These are phyloP conservation scores for Eimeria praecox DNA, from an alignment of 169 alveolate genomes.

Conservation along the genomic window DNA sequence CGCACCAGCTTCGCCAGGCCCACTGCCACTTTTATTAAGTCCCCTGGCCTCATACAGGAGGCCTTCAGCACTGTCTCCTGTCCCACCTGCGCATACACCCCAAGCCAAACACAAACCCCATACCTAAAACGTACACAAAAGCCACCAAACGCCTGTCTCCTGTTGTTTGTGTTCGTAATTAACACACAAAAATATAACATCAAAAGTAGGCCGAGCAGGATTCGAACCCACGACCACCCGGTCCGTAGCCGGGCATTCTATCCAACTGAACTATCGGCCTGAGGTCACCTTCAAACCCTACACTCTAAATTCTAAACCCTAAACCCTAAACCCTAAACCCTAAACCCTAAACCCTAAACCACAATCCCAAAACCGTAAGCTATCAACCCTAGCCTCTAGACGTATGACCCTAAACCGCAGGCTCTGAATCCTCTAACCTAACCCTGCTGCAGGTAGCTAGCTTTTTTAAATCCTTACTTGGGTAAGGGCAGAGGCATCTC, in stretches of 20 bases:
- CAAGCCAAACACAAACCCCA: background rate
- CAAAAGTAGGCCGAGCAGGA: constrained; percentile 39
- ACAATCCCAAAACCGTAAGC: constrained; percentile 85
- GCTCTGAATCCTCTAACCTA: background rate
- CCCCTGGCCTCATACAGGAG: constrained; percentile 46
- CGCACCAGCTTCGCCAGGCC: constrained; percentile 52
- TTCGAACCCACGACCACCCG: constrained; percentile 17
- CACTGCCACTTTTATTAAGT: constrained; percentile 37
- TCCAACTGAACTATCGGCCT: constrained; percentile 50
- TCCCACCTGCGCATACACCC: constrained; percentile 48
- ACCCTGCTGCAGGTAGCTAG: background rate
- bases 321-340: background rate
- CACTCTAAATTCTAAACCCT: background rate
- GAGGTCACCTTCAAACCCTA: background rate
- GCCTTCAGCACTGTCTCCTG: constrained; percentile 67
- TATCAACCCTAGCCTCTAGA: background rate
- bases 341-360: constrained; percentile 16
- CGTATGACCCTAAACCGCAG: no score
- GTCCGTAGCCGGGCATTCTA: constrained; percentile 17
- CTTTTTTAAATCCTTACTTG: constrained; percentile 27
- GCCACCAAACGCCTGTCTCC: background rate
- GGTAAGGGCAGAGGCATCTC: constrained; percentile 63
- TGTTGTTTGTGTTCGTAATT: background rate
- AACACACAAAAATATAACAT: background rate
- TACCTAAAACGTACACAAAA: background rate